Evolutionary conservation across 306 rosid species (phyloP).

Genomic region (Clitoria ternatea): DNA sequence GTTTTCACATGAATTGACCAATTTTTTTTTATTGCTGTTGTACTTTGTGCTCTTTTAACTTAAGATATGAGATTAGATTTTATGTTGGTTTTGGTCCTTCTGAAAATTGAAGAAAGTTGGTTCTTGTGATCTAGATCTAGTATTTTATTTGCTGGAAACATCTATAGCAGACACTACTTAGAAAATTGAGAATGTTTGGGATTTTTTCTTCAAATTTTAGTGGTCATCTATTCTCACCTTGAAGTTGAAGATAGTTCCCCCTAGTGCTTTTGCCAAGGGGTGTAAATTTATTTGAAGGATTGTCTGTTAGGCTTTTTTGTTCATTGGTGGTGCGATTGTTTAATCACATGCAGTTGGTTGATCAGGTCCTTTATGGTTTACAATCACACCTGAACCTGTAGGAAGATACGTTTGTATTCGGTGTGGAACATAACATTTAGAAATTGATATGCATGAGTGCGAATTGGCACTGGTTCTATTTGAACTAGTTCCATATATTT

Average conservation of each 20-base stretch:
- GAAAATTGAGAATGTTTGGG: background rate
- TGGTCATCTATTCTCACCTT: too few relatives aligned
- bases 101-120: background rate
- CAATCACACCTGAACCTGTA: background rate
- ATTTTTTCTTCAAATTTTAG: background rate
- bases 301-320: background rate
- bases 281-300: background rate
- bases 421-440: slow-evolving; percentile 4
- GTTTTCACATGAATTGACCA: slow-evolving; percentile 11
- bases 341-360: background rate
- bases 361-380: background rate
- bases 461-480: background rate
- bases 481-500: background rate
- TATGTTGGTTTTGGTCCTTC: background rate
- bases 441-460: background rate
- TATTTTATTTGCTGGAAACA: slow-evolving; percentile 13
- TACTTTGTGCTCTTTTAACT: background rate
- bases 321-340: background rate
- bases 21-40: slow-evolving; percentile 23
- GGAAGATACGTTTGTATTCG: background rate
- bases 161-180: background rate
- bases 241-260: too few relatives aligned
- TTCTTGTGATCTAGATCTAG: slow-evolving; percentile 12
- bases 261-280: too few relatives aligned
- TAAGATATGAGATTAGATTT: background rate